phyloP scores from a whole-genome alignment of 805 yeast genomes.

The Candida piceae region DNA sequence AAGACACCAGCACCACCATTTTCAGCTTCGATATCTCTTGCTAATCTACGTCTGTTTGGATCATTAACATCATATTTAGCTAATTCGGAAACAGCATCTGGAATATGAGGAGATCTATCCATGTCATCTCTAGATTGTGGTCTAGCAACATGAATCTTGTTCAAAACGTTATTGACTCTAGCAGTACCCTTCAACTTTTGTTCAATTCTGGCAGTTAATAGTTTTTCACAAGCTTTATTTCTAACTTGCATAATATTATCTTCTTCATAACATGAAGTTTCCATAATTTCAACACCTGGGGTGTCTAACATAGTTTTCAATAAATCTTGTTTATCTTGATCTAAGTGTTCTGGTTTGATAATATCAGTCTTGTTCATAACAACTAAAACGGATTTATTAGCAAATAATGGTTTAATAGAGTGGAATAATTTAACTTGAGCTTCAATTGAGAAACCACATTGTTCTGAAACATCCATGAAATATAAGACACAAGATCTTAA shows the following conservation, averaged over 20 bases:
- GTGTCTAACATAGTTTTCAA: conserved; percentile 58
- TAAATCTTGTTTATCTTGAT: conserved; percentile 65
- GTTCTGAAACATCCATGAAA: conserved; percentile 98
- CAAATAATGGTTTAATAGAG: conserved; percentile 93
- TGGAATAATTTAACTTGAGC: conserved; percentile 97
- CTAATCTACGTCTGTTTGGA: conserved; percentile 75
- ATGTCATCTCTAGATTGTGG: conserved; percentile 88
- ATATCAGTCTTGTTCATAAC: conserved; percentile 95
- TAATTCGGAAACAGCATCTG: conserved; percentile 60
- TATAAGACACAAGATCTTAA: conserved; percentile 93
- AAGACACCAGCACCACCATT: conserved; percentile 99
- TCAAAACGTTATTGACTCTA: conserved; percentile 80
- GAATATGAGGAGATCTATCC: conserved; percentile 74
- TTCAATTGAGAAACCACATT: conserved; percentile 97
- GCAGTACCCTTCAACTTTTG: conserved; percentile 92
- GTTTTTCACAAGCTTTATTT: conserved; percentile 95
- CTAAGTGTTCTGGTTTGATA: conserved; percentile 78
- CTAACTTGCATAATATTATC: conserved; percentile 94
- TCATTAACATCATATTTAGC: conserved; percentile 73
- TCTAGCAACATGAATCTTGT: conserved; percentile 90
- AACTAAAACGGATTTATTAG: conserved; percentile 93
- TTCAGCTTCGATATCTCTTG: conserved; percentile 86
- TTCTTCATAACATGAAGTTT: conserved; percentile 89
- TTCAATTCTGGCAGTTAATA: conserved; percentile 92
- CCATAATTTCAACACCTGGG: conserved; percentile 87